Base-by-base conservation (phyloP, 345 rosid genomes). In the Acer campestre region DNA sequence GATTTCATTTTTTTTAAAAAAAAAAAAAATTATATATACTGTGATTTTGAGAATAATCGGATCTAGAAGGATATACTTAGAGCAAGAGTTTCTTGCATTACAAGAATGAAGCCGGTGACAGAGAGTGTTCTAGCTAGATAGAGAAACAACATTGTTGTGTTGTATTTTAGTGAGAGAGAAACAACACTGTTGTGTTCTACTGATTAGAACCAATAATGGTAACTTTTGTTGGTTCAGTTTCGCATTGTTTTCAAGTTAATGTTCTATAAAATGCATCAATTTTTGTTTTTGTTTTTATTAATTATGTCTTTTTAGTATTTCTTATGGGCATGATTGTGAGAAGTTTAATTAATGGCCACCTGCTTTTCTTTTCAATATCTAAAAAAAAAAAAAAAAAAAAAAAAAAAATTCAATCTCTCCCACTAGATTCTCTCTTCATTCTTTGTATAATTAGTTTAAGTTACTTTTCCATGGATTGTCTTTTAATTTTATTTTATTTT, bases 41-140 rank as follows among this genome's bases (percentile, higher is more conserved):
- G 10, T 46, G 12, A 66, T 27, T 55, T 63, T 59, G 4, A 18
- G 29, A 12, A 12, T 66, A 58, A n/a, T 48, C 17, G 59, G 71
- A 68, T 79, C 75, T 74, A 17, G 75, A 79, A 74, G 20, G 56
- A 68, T 59, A 44, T 25, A 25, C 17, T 11, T 61, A 38, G 31
- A 48, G 12, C 64, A 66, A 42, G 38, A 27, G 73, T 79, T 73
- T 66, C 74, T 73, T 79, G 77, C 74, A 79, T 79, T 67, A 23
- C 62, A 79, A 59, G 73, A 23, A 61, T 23, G 61, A 59, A 76
- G 46, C 62, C 29, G 55, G 73, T 13, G 71, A 68, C 7, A 11
- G 42, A 22, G 31, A n/a, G 51, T 25, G 18, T 59, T 1, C 27
- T 44, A n/a, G n/a, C n/a, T 56, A 48, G 74, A 79, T 79, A 73